A percentile compares a stretch with the other conserved stretches of the same genome.
Conservation (phyloP, 495 filamentous ascomycete genomes). For the Penicillium egyptiacum region DNA sequence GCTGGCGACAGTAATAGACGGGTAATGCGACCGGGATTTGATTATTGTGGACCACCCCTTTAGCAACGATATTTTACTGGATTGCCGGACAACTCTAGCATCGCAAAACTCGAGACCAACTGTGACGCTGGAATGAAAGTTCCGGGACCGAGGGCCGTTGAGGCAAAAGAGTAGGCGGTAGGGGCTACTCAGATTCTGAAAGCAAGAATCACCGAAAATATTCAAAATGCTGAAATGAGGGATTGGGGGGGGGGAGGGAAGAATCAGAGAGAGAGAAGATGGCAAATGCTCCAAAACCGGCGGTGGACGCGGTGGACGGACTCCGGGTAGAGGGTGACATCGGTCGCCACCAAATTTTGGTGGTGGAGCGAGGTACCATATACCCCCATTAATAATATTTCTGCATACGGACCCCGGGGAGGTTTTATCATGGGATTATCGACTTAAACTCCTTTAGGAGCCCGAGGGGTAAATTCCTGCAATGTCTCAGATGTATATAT, state of each 20-base stretch:
- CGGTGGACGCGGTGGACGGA: constrained; percentile 31
- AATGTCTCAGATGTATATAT: background rate
- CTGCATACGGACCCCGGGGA: too few relatives aligned
- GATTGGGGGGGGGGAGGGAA: constrained; percentile 2
- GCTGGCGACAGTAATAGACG: constrained; percentile 7
- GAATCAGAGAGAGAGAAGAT: constrained; percentile 11
- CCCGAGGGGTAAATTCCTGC: background rate
- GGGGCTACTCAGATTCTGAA: background rate
- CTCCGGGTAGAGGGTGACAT: constrained; percentile 22
- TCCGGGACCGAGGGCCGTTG: constrained; percentile 12
- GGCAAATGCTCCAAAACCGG: constrained; percentile 21
- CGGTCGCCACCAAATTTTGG: constrained; percentile 14
- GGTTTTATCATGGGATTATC: background rate
- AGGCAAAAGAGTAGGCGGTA: background rate
- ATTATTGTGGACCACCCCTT: constrained; percentile 2
- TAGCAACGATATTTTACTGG: constrained; percentile 20
- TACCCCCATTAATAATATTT: background rate
- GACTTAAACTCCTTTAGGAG: constrained; percentile 1
- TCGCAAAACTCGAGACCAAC: constrained; percentile 25
- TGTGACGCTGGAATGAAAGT: constrained; percentile 7
- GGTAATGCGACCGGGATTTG: constrained; percentile 8
- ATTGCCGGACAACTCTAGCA: constrained; percentile 29
- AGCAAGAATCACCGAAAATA: background rate
- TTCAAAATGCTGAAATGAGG: background rate
- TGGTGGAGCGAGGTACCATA: constrained; percentile 21